Evolutionary conservation across 768 basidiomycete species (phyloP).

Genomic region (Roridomyces roridus): DNA sequence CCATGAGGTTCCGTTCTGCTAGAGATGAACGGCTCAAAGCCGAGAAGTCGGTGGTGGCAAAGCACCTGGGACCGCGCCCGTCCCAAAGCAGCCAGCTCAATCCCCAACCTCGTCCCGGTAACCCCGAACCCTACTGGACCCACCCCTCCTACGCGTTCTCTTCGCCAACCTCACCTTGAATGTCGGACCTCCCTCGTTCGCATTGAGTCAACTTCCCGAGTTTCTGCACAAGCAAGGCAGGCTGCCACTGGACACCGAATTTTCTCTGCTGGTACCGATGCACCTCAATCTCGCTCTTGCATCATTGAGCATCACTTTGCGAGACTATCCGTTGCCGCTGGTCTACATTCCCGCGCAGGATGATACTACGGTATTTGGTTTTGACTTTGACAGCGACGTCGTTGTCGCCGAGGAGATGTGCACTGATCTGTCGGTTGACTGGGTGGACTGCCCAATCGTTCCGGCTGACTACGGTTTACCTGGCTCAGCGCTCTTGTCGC

Average conservation of each 20-base stretch:
- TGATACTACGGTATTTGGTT: constrained; percentile 46
- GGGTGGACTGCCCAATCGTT: constrained; percentile 72
- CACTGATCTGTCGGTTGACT: constrained; percentile 66
- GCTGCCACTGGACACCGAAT: constrained; percentile 72
- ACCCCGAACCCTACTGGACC: constrained; percentile 37
- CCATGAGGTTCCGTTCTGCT: constrained; percentile 55
- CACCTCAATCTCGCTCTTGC: constrained; percentile 74
- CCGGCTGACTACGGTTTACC: constrained; percentile 57
- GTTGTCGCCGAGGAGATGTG: constrained; percentile 91
- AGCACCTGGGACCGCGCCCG: constrained; percentile 47
- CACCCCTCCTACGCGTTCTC: constrained; percentile 76
- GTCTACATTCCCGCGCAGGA: constrained; percentile 68
- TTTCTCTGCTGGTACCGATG: constrained; percentile 83
- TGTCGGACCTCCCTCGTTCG: constrained; percentile 66
- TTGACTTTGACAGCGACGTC: constrained; percentile 76
- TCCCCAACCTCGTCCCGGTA: constrained; percentile 53
- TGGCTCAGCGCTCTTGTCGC: constrained; percentile 57
- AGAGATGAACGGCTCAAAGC: constrained; percentile 53
- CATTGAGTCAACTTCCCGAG: constrained; percentile 55
- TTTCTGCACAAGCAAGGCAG: constrained; percentile 74
- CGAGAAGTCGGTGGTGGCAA: constrained; percentile 53
- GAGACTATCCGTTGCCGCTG: constrained; percentile 90
- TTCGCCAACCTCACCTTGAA: constrained; percentile 64
- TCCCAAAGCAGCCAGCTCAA: constrained; percentile 32
- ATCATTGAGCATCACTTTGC: constrained; percentile 65